Conservation (phyloP, 2,329 filamentous ascomycete genomes). For the Pseudocercospora musae region DNA sequence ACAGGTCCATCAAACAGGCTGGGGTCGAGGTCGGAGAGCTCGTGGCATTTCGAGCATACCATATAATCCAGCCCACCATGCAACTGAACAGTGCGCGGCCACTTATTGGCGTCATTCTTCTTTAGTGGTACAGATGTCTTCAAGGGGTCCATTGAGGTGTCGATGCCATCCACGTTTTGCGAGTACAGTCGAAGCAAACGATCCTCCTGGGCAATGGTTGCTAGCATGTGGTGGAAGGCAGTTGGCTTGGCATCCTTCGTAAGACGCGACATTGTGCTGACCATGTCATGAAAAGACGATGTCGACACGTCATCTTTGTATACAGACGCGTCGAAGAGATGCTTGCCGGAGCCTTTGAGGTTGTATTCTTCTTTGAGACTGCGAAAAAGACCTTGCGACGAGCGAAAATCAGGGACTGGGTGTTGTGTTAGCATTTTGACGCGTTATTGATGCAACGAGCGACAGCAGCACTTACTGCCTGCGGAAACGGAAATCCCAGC, state of each 20-base stretch:
- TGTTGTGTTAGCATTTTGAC: conserved; percentile 23
- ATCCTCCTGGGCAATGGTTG: conserved; percentile 81
- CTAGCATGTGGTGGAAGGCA: conserved; percentile 87
- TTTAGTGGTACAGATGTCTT: conserved; percentile 77
- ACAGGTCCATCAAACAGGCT: conserved; percentile 79
- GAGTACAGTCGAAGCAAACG: conserved; percentile 88
- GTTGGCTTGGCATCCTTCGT: conserved; percentile 77
- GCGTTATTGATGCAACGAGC: conserved; percentile 16
- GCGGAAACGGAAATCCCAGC: conserved; percentile 96
- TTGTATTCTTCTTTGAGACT: conserved; percentile 83
- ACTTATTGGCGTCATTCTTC: conserved; percentile 68
- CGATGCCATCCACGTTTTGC: conserved; percentile 95
- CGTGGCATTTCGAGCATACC: conserved; percentile 90
- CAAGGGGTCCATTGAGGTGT: conserved; percentile 76
- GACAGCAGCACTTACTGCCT: conserved; percentile 63
- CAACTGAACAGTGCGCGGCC: conserved; percentile 89
- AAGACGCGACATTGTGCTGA: conserved; percentile 78
- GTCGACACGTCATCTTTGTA: conserved; percentile 90
- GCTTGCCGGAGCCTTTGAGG: conserved; percentile 87
- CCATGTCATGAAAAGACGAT: conserved; percentile 92
- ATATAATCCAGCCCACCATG: conserved; percentile 94
- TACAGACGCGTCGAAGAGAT: conserved; percentile 94
- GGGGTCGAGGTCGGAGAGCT: conserved; percentile 71
- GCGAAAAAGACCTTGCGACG: conserved; percentile 82
- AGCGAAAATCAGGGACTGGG: conserved; percentile 90